phyloP scores from a whole-genome alignment of 768 basidiomycete genomes.

The Tricholoma sp. region DNA sequence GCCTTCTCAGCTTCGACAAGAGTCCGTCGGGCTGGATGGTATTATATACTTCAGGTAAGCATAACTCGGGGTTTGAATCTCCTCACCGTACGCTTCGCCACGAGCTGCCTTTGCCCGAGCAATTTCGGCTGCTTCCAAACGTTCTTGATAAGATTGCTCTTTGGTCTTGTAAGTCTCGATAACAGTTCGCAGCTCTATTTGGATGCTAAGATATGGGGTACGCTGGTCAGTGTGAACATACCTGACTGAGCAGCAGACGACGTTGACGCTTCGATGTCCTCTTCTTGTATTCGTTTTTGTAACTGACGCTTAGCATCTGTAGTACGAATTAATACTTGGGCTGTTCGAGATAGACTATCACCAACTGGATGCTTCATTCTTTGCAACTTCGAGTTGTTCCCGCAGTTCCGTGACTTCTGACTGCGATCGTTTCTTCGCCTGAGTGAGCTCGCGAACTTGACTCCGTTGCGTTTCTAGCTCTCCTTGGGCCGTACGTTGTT shows the following conservation, averaged over 20 bases:
- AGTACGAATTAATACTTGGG: constrained; percentile 5
- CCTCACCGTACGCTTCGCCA: constrained; percentile 56
- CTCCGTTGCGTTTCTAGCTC: constrained; percentile 63
- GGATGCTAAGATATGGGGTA: constrained; percentile 1
- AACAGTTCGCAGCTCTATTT: constrained; percentile 54
- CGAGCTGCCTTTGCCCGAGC: constrained; percentile 60
- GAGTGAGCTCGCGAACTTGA: constrained; percentile 54
- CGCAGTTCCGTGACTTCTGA: constrained; percentile 46
- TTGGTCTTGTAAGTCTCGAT: constrained; percentile 65
- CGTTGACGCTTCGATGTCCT: constrained; percentile 53
- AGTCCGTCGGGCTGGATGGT: constrained; percentile 47
- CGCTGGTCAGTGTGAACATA: constrained; percentile 19
- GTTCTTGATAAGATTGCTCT: constrained; percentile 49
- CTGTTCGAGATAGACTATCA: background rate
- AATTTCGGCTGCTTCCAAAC: constrained; percentile 65
- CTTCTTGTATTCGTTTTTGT: constrained; percentile 55
- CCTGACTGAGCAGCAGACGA: constrained; percentile 58
- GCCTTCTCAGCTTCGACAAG: constrained; percentile 59
- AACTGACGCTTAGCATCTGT: constrained; percentile 56
- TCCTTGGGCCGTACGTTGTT: constrained; percentile 57
- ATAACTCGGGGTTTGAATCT: background rate
- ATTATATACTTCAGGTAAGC: constrained; percentile 8
- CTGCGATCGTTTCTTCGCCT: constrained; percentile 54
- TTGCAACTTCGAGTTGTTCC: constrained; percentile 53
- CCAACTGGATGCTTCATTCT: constrained; percentile 56